Evolutionary conservation across 768 basidiomycete species (phyloP).

Genomic region (Daedaleopsis sinensis): DNA sequence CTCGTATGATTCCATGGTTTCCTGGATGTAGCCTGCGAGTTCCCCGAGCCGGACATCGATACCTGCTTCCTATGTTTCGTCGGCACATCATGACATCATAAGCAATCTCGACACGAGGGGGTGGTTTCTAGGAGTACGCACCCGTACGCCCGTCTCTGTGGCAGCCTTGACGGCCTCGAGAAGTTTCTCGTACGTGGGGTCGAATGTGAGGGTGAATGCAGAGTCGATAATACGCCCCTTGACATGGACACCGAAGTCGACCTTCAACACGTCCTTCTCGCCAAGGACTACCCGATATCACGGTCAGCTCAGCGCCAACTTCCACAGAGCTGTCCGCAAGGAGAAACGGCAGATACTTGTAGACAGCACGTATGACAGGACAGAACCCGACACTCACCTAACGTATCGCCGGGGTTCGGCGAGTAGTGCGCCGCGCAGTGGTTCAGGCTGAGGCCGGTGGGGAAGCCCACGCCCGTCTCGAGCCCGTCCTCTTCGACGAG

Average conservation of each 20-base stretch:
- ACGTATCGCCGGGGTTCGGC: constrained; percentile 91
- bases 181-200: constrained; percentile 87
- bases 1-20: constrained; percentile 99
- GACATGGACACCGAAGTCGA: constrained; percentile 97
- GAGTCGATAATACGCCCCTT: constrained; percentile 95
- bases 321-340: constrained; percentile 5
- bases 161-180: constrained; percentile 93
- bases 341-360: constrained; percentile 16
- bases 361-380: background rate
- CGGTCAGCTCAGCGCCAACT: background rate
- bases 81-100: background rate
- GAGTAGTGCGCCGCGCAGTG: constrained; percentile 96
- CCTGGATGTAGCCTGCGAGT: constrained; percentile 89
- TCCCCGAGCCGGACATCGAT: constrained; percentile 95
- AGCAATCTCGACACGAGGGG: background rate
- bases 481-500: constrained; percentile 91
- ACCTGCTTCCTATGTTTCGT: constrained; percentile 76
- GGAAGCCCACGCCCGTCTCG: constrained; percentile 90
- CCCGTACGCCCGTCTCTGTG: constrained; percentile 89
- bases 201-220: constrained; percentile 91
- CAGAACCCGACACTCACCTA: constrained; percentile 48
- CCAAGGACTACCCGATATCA: constrained; percentile 61
- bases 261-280: constrained; percentile 88
- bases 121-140: constrained; percentile 34
- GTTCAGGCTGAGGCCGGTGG: constrained; percentile 93